Evolutionary conservation across 257 asterid species (phyloP), one percentile per base, ranked within the genome.

Genomic region (Solanum neorickii): DNA sequence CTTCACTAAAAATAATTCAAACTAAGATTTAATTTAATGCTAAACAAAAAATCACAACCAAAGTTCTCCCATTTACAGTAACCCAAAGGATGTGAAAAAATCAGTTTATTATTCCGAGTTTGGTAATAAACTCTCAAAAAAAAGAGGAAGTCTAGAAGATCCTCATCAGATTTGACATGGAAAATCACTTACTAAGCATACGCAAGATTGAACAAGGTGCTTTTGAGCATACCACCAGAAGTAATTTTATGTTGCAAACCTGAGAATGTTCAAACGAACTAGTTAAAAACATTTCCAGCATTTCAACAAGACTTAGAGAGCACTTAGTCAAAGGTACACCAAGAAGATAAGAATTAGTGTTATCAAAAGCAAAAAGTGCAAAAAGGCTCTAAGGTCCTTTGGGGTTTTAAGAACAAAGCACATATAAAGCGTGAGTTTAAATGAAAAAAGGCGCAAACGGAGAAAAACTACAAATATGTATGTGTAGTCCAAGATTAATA

Each of bases 171-270:
- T 78, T 78, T 39, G 83, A 83, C 82, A 42, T 83, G 89, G 76
- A 82, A 23, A 68, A 83, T 68, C 88, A 97, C 99, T 93, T 94
- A 97, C 99, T 88, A 93, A 88, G 92, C 69, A 77, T 94, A 97
- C n/a, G 96, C 98, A 89, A 94, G 87, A 89, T 93, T 94, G 91
- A 97, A 97, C 94, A 95, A 65, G 42, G 95, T 88, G 84, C 89
- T 91, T 84, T 92, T 97, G 37, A 97, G 84, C 85, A 94, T 92
- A 27, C 99, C 98, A 39, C 99, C 99, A 15, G 98, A 85, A 52
- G 98, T 87, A 88, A 95, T 92, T 93, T 92, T 97, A 92, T 94
- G 98, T 91, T 94, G 97, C 94, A 97, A 88, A 88, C 98, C 99
- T 97, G 94, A 87, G 86, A 89, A 78, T 69, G 42, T 74, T 82